Evolutionary conservation across 2,329 filamentous ascomycete species (phyloP).

Genomic region (Pyricularia sp.): DNA sequence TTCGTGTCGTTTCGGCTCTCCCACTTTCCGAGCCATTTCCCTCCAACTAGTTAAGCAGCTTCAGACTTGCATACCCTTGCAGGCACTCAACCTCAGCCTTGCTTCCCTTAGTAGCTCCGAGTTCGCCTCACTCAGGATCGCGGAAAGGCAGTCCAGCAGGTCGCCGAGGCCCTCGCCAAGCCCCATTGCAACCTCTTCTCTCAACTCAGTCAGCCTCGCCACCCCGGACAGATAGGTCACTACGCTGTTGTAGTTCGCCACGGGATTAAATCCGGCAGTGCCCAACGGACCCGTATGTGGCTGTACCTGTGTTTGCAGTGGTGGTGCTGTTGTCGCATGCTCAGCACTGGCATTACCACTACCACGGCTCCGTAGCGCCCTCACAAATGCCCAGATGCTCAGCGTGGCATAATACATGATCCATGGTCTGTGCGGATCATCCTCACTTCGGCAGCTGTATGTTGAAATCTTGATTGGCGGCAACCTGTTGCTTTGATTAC

Average conservation of each 20-base stretch:
- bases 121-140: constrained; percentile 29
- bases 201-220: constrained; percentile 57
- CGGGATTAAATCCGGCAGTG: not conserved
- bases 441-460: constrained; percentile 67
- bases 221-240: constrained; percentile 43
- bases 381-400: constrained; percentile 79
- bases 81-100: constrained; percentile 54
- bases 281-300: not conserved
- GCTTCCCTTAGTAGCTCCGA: constrained; percentile 70
- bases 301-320: constrained; percentile 23
- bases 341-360: not conserved
- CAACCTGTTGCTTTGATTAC: constrained; percentile 10
- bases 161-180: constrained; percentile 43
- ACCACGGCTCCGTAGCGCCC: constrained; percentile 27
- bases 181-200: constrained; percentile 51
- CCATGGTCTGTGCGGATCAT: constrained; percentile 77
- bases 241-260: constrained; percentile 19
- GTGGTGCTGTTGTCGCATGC: constrained; percentile 27
- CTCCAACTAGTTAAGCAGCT: not conserved
- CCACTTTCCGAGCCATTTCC: not conserved
- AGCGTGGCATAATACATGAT: constrained; percentile 78
- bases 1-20: not conserved
- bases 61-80: constrained; percentile 38
- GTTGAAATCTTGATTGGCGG: constrained; percentile 25
- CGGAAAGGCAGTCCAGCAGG: constrained; percentile 28